Evolutionary conservation across 768 basidiomycete species (phyloP).

Genomic region (Leccinum longicurvipes): DNA sequence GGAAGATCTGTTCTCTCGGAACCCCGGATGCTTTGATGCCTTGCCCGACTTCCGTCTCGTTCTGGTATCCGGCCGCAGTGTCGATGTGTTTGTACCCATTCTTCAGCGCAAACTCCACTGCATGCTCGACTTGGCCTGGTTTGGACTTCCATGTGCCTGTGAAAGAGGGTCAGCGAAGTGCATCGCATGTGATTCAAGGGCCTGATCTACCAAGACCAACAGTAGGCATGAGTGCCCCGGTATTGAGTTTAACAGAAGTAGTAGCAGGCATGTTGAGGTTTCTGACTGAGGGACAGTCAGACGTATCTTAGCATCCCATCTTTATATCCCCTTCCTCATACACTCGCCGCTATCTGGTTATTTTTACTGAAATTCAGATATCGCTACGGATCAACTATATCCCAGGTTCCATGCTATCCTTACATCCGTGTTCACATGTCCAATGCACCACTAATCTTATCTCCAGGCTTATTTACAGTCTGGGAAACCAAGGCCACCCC

Average conservation of each 20-base stretch:
- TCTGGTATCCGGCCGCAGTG: conserved; percentile 66
- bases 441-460: background rate
- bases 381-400: conserved; percentile 1
- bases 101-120: conserved; percentile 71
- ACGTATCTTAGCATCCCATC: background rate
- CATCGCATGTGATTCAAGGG: background rate
- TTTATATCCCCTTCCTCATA: conserved; percentile 6
- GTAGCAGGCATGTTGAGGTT: conserved; percentile 45
- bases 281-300: background rate
- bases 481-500: conserved; percentile 58
- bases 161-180: background rate
- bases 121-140: conserved; percentile 67
- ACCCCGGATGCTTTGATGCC: conserved; percentile 76
- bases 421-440: conserved; percentile 1
- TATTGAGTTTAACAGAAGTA: conserved; percentile 62
- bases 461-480: conserved; percentile 39
- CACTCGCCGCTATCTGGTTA: background rate
- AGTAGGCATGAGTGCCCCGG: conserved; percentile 72
- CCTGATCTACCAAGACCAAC: conserved; percentile 55
- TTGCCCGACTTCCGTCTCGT: conserved; percentile 78
- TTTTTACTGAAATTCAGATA: conserved; percentile 5
- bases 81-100: conserved; percentile 74
- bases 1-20: conserved; percentile 68
- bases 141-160: conserved; percentile 76
- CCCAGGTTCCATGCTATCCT: background rate